These are phyloP conservation scores for Suhomyces anneliseae DNA, from an alignment of 1,139 yeast species.

Conservation along the genomic window DNA sequence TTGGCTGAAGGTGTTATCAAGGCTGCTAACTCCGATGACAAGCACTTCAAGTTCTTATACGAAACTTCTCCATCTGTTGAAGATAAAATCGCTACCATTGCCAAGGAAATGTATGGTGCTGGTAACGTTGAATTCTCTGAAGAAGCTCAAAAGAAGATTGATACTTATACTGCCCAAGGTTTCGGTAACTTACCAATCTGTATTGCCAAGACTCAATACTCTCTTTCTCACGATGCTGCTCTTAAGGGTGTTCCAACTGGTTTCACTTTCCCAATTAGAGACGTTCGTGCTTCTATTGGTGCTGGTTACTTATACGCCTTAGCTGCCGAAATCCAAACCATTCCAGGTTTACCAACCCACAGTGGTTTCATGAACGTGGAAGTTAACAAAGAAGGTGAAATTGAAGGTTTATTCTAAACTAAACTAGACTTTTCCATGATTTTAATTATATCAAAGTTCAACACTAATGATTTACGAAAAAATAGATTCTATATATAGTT, in stretches of 20 bases:
- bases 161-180: conserved; percentile 66
- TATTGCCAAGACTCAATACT: conserved; percentile 82
- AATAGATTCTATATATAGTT: conserved; percentile 2
- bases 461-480: conserved; percentile 14
- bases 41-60: conserved; percentile 71
- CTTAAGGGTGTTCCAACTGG: conserved; percentile 81
- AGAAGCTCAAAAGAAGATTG: conserved; percentile 65
- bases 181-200: conserved; percentile 75
- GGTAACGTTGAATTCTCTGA: conserved; percentile 64
- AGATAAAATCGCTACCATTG: conserved; percentile 80
- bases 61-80: conserved; percentile 66
- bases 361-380: conserved; percentile 86
- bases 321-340: conserved; percentile 82
- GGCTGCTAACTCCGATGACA: conserved; percentile 57
- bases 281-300: conserved; percentile 77
- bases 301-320: conserved; percentile 82
- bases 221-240: conserved; percentile 77
- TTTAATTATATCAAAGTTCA: conserved; percentile 13
- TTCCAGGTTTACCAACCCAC: conserved; percentile 81
- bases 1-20: conserved; percentile 83
- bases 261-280: conserved; percentile 76
- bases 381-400: conserved; percentile 74
- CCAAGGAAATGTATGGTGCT: conserved; percentile 88
- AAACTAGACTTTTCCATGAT: not conserved
- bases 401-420: conserved; percentile 80